A percentile compares a stretch with the other conserved stretches of the same genome.
These are phyloP conservation scores for Claviceps monticola DNA, from an alignment of 2,329 filamentous ascomycete species.

Conservation along the genomic window DNA sequence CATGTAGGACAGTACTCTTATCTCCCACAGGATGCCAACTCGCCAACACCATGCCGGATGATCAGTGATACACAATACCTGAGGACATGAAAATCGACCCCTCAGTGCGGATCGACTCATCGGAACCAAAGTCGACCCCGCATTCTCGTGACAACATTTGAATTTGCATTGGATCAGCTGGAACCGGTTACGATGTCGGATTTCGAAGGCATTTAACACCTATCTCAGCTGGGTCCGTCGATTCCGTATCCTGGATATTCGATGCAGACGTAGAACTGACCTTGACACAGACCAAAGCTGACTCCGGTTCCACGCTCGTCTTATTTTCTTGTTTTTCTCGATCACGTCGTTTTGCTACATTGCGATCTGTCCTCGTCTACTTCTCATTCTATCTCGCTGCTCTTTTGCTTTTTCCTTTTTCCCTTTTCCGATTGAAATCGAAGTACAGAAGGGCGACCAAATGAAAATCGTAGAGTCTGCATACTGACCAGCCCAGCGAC, in stretches of 20 bases:
- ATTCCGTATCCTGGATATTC: conserved; percentile 8
- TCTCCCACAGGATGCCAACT: not conserved
- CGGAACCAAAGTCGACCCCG: not conserved
- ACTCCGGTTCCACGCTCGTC: conserved; percentile 23
- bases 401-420: conserved; percentile 7
- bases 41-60: not conserved
- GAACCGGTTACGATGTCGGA: not conserved
- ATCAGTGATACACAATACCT: not conserved
- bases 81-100: not conserved
- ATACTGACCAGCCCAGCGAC: conserved; percentile 45
- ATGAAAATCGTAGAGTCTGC: conserved; percentile 26
- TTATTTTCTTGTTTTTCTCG: conserved; percentile 10
- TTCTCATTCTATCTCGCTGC: conserved; percentile 8
- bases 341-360: conserved; percentile 4
- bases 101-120: not conserved
- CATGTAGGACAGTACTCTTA: not conserved
- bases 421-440: not conserved
- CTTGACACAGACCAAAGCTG: conserved; percentile 40
- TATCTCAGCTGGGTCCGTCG: conserved; percentile 13
- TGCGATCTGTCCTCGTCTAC: not conserved
- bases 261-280: conserved; percentile 14
- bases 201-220: not conserved
- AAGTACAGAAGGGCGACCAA: not conserved
- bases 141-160: not conserved
- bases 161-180: not conserved